Base-by-base conservation (phyloP, 1,284 basidiomycete genomes). In the Marasmius oreades region DNA sequence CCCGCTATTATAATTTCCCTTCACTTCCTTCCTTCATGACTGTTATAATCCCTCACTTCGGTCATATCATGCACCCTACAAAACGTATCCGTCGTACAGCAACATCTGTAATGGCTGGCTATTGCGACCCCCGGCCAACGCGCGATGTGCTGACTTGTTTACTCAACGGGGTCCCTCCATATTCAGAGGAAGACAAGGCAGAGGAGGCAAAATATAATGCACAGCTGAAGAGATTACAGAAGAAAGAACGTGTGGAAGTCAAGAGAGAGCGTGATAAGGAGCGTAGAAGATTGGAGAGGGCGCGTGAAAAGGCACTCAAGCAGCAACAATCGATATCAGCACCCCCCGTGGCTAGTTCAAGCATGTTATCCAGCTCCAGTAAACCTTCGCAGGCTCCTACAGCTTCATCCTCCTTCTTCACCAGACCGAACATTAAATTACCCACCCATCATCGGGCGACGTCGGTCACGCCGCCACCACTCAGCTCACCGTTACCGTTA, bases 91-190 rank as follows among this genome's bases (percentile, higher is more conserved):
- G 88, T 20, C 84, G 88, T 58, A 86, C 80, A 52, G 89, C 88
- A 51, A 91, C 88, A 10, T 67, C 82, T 14, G 85, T 91, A 43
- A 80, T 90, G 69, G 82, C 87, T 0, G 88, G 88, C 63, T 73
- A 77, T 64, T 89, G 88, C 69, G 88, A 91, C 74, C 68, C 76
- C 4, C 78, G 77, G 34, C 84, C 85, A 0, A 64, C 77, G 28
- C 80, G 88, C 67, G 88, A 90, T 71, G 86, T 87, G 59, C 76
- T 91, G 61, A 91, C 88, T 12, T 88, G 85, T 70, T 67, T 90
- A 46, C 73, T 90, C 64, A 90, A 91, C 66, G 86, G 88, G 55
- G 84, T 90, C 42, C 78, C 77, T 0, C 79, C 80, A 6, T 85
- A 88, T 66, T 76, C 70, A 28, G 77, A 84, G 36, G 86, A 87